phyloP scores from a whole-genome alignment of 75 land plant genomes.

The Chamaecyparis obtusa region DNA sequence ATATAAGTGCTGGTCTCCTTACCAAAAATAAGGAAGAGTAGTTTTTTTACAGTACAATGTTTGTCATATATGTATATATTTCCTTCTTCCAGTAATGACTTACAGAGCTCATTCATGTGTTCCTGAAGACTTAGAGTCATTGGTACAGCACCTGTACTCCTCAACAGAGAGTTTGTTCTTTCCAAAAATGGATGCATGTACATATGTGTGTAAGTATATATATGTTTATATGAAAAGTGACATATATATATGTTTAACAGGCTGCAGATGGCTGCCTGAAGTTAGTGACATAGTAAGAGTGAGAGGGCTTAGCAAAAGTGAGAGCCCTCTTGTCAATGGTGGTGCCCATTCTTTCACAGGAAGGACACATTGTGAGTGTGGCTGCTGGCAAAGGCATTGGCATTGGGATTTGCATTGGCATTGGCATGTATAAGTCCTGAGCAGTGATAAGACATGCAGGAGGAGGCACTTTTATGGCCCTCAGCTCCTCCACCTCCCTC shows the following conservation, averaged over 20 bases:
- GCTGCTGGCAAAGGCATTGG: constrained; percentile 59
- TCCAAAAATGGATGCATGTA: not conserved
- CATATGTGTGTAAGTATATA: not conserved
- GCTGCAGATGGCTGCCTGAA: constrained; percentile 17
- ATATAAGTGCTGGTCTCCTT: not conserved
- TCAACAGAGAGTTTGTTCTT: not conserved
- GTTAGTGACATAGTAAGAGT: constrained; percentile 6
- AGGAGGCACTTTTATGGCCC: constrained; percentile 62
- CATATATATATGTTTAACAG: not conserved
- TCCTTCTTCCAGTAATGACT: not conserved
- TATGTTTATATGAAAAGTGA: not conserved
- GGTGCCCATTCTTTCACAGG: constrained; percentile 42
- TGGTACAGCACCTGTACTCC: not conserved
- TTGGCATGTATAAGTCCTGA: constrained; percentile 37
- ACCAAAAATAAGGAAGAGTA: not conserved
- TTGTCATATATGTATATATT: not conserved
- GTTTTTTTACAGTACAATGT: constrained; percentile 1
- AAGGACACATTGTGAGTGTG: constrained; percentile 72
- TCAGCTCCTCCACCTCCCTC: constrained; percentile 69
- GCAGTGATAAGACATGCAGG: constrained; percentile 36
- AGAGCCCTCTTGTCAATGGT: constrained; percentile 7
- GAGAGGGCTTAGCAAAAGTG: constrained; percentile 9
- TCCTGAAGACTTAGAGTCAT: no score
- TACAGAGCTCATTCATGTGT: not conserved
- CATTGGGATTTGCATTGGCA: constrained; percentile 22